These are phyloP conservation scores for Mucor saturninus DNA, from an alignment of 371 early-diverging fungal genomes.

Conservation along the genomic window DNA sequence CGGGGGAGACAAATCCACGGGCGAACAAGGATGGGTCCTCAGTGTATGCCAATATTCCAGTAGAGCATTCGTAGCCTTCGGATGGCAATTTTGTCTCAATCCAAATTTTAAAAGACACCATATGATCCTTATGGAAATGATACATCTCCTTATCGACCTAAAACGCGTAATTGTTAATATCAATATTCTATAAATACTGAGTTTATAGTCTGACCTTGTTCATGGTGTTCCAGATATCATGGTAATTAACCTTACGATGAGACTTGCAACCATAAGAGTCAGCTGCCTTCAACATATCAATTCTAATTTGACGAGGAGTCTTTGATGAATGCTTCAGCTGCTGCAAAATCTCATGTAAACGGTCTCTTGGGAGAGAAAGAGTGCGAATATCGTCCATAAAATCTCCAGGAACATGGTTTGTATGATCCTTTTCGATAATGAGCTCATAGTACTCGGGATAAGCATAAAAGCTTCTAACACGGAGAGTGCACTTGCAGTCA, in stretches of 20 bases:
- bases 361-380: neutral
- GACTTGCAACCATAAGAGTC: neutral
- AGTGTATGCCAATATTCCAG: neutral
- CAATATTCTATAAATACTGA: neutral
- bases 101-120: neutral
- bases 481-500: neutral
- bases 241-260: neutral
- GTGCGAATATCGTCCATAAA: neutral
- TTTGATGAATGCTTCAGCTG: neutral
- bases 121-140: neutral
- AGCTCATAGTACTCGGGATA: neutral
- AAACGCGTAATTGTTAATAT: neutral
- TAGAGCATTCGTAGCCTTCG: neutral
- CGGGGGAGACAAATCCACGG: neutral
- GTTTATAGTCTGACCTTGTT: no score
- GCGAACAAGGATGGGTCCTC: neutral
- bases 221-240: neutral
- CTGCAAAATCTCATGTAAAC: neutral
- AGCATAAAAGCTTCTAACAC: neutral
- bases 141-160: neutral
- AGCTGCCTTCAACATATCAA: neutral
- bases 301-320: neutral
- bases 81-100: neutral
- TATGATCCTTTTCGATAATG: neutral
- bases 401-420: neutral